Conservation (phyloP, 306 rosid genomes). For the Trichosanthes truncata region DNA sequence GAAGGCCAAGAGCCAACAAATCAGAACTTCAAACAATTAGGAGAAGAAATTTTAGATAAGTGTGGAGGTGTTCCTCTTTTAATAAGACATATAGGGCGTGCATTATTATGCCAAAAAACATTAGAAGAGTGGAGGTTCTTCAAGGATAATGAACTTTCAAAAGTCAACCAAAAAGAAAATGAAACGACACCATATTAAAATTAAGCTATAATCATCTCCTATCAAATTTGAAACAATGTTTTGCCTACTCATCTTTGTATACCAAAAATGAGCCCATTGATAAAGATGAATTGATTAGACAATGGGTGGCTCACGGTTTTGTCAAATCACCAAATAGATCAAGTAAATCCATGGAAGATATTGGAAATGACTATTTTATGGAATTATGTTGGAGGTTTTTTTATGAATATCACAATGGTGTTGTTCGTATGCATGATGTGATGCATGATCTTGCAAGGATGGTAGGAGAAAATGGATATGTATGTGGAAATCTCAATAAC, state of each 20-base stretch:
- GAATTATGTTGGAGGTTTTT: constrained; percentile 35
- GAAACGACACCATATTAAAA: constrained; percentile 19
- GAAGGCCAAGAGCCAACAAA: not conserved
- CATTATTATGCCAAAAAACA: constrained; percentile 15
- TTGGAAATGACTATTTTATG: constrained; percentile 3
- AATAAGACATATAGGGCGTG: constrained; percentile 22
- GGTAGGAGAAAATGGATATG: constrained; percentile 19
- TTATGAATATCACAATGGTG: not conserved
- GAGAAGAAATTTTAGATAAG: constrained; percentile 21
- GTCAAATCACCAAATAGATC: not conserved
- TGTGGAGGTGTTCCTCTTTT: constrained; percentile 45
- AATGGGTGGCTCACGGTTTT: constrained; percentile 28
- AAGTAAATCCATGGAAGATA: not conserved
- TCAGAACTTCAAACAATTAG: constrained; percentile 9
- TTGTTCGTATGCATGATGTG: constrained; percentile 26
- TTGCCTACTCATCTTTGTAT: constrained; percentile 23
- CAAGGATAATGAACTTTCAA: constrained; percentile 19
- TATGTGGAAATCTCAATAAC: constrained; percentile 6
- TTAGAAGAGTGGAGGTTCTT: constrained; percentile 14
- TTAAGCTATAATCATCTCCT: constrained; percentile 23
- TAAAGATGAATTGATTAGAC: constrained; percentile 9
- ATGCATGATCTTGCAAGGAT: constrained; percentile 30
- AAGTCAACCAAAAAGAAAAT: not conserved
- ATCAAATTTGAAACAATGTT: not conserved
- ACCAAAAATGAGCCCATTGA: no score